Evolutionary conservation across 2,329 filamentous ascomycete species (phyloP).

Genomic region (Trichoderma sp.): DNA sequence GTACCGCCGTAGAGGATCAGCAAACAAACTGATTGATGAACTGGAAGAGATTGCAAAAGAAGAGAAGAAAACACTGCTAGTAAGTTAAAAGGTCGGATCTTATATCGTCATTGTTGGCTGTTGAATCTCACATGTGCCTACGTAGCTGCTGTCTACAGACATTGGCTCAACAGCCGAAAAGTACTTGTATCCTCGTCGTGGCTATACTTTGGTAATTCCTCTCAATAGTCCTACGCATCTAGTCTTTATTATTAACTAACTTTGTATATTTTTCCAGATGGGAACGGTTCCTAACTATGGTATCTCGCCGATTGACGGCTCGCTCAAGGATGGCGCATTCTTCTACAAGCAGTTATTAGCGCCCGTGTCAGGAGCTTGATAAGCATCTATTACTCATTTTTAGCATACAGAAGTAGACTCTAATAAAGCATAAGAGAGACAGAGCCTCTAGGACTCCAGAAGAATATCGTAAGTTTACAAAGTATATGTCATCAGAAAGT

Average conservation of each 20-base stretch:
- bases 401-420: neutral
- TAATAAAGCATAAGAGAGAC: neutral
- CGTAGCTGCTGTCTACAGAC: constrained; percentile 22
- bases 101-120: neutral
- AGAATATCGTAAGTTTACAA: neutral
- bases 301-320: constrained; percentile 22
- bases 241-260: neutral
- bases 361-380: neutral
- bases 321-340: constrained; percentile 23
- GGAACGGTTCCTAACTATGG: constrained; percentile 25
- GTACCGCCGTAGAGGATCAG: constrained; percentile 18
- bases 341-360: constrained; percentile 16
- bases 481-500: neutral
- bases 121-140: neutral
- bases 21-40: constrained; percentile 7
- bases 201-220: constrained; percentile 16
- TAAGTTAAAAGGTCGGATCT: neutral
- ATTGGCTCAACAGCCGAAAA: constrained; percentile 24
- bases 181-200: constrained; percentile 23
- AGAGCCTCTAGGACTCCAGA: neutral
- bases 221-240: too few relatives aligned
- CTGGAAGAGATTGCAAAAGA: constrained; percentile 23
- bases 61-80: constrained; percentile 20
- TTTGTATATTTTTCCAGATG: neutral
- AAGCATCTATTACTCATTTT: neutral